Evolutionary conservation across 2,329 filamentous ascomycete genomes (phyloP).

Genomic region (Beauveria sp.): DNA sequence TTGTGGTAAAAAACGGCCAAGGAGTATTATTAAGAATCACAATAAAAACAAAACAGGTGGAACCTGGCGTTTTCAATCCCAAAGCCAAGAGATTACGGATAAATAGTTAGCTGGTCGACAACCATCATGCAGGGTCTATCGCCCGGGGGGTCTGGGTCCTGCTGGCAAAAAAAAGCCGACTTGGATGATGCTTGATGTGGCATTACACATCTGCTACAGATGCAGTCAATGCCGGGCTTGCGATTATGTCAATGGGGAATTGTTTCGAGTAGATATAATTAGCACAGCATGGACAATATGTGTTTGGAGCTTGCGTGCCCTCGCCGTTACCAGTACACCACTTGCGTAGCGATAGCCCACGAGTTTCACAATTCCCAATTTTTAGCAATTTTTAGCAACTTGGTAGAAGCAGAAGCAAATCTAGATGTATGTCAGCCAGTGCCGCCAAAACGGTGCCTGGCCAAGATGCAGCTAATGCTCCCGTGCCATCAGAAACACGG

Average conservation of each 20-base stretch:
- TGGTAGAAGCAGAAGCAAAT: background rate
- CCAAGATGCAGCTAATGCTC: background rate
- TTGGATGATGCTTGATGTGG: background rate
- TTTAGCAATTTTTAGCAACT: too few relatives aligned
- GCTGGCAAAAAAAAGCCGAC: background rate
- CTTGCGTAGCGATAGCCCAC: too few relatives aligned
- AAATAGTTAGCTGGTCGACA: background rate
- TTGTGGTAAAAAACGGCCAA: too few relatives aligned
- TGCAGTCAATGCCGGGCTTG: background rate
- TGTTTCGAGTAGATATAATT: constrained; percentile 6
- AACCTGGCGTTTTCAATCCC: background rate
- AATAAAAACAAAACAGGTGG: background rate
- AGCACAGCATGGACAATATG: background rate
- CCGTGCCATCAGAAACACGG: background rate
- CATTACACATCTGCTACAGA: background rate
- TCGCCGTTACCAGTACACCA: background rate
- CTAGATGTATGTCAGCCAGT: background rate
- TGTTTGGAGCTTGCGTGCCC: background rate
- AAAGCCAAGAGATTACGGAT: constrained; percentile 6
- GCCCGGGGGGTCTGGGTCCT: background rate
- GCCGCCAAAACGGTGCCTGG: background rate
- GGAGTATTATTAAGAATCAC: background rate
- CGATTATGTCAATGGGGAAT: background rate
- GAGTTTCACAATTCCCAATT: background rate
- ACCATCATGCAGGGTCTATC: constrained; percentile 1